Conservation (phyloP, 2,329 filamentous ascomycete species). For the Colletotrichum shisoi region DNA sequence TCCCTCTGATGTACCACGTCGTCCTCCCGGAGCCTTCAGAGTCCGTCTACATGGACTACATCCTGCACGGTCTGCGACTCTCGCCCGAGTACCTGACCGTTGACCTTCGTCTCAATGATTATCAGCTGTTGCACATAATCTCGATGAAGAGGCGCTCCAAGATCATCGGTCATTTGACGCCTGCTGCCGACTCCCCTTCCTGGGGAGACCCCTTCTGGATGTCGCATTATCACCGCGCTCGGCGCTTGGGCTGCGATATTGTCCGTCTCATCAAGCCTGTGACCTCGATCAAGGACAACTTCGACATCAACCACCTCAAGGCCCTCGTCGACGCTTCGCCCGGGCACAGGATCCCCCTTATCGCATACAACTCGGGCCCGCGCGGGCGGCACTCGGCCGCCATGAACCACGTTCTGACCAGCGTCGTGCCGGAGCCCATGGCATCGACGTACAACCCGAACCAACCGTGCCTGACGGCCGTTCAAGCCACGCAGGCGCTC, state of each 20-base stretch:
- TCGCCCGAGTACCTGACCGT: slow-evolving; percentile 70
- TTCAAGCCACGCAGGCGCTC: slow-evolving; percentile 70
- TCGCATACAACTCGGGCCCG: slow-evolving; percentile 70
- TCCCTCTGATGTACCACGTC: slow-evolving; percentile 66
- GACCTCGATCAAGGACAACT: slow-evolving; percentile 66
- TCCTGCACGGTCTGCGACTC: slow-evolving; percentile 67
- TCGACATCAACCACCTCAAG: slow-evolving; percentile 65
- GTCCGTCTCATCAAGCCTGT: slow-evolving; percentile 68
- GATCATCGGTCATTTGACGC: slow-evolving; percentile 66
- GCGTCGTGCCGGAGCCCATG: slow-evolving; percentile 60
- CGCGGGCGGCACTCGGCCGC: slow-evolving; percentile 70
- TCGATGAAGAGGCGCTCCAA: slow-evolving; percentile 63
- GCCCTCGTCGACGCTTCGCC: slow-evolving; percentile 56
- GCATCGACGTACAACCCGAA: slow-evolving; percentile 40
- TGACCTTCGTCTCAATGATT: slow-evolving; percentile 65
- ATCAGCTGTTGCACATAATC: slow-evolving; percentile 60
- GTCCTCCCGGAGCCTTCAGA: slow-evolving; percentile 47
- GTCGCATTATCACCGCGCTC: slow-evolving; percentile 65
- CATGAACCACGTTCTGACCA: slow-evolving; percentile 71
- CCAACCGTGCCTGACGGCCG: slow-evolving; percentile 60
- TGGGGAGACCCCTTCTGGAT: slow-evolving; percentile 67
- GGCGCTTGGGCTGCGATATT: slow-evolving; percentile 66
- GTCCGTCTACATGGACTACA: slow-evolving; percentile 61
- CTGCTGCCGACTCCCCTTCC: slow-evolving; percentile 52
- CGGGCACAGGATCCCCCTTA: slow-evolving; percentile 60